These are phyloP conservation scores for Penicillium sp. DNA, from an alignment of 2,329 filamentous ascomycete species.

Conservation along the genomic window DNA sequence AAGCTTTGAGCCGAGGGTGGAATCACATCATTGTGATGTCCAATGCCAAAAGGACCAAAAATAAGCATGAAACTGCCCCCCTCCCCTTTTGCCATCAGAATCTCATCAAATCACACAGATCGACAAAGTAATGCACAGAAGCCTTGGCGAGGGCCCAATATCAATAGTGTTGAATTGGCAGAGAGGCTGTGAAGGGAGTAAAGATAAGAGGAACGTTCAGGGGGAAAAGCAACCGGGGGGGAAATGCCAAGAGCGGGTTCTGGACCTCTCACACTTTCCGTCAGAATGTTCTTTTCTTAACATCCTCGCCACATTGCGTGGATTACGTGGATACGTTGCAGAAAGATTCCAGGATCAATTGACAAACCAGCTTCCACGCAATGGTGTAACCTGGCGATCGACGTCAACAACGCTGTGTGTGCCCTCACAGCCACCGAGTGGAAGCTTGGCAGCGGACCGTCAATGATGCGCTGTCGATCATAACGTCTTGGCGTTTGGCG, in stretches of 20 bases:
- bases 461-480: slow-evolving; percentile 34
- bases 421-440: slow-evolving; percentile 24
- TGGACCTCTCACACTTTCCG: background rate
- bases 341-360: background rate
- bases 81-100: background rate
- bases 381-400: slow-evolving; percentile 5
- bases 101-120: slow-evolving; percentile 1
- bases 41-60: slow-evolving; percentile 1
- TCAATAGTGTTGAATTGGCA: slow-evolving; percentile 16
- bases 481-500: slow-evolving; percentile 24
- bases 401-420: background rate
- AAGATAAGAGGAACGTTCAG: slow-evolving; percentile 5
- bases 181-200: slow-evolving; percentile 21
- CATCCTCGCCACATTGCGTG: background rate
- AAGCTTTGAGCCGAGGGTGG: background rate
- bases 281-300: background rate
- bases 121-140: slow-evolving; percentile 1
- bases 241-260: background rate
- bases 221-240: background rate
- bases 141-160: slow-evolving; percentile 15
- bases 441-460: slow-evolving; percentile 37
- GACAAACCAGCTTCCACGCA: slow-evolving; percentile 3
- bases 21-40: slow-evolving; percentile 3
- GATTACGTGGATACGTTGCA: background rate
- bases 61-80: slow-evolving; percentile 7